Evolutionary conservation across 2,329 filamentous ascomycete species (phyloP), one percentile per base, ranked within the genome.

Genomic region (Lachnum nothofagi): DNA sequence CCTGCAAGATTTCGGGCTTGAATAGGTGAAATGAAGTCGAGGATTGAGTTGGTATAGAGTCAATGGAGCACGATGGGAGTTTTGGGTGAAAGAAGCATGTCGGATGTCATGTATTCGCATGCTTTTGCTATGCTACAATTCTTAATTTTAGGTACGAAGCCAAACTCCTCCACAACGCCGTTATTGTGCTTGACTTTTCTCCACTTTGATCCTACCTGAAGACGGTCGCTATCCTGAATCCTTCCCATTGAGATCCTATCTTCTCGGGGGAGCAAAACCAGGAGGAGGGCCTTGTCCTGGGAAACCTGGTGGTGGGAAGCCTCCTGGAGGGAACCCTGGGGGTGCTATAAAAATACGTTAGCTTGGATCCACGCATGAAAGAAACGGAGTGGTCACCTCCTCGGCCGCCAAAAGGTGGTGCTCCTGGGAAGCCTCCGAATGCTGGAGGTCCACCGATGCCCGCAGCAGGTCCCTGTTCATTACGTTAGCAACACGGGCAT

Each of bases 381-480:
- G 35, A 8, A 22, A 10, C 10, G 3, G 14, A 12, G 69, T 59
- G 68, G 77, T 67, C 70, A 77, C 74, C 80, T 65, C 75, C 80
- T 66, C 75, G 67, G 43, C 68, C 70, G 43, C 68, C 70, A 63
- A 76, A 77, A 35, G 72, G 71, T 42, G 73, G 72, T 39, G 74
- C 56, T 76, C 75, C 52, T 49, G 78, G 76, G 59, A 78, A 77
- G 24, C 74, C 75, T 55, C 71, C 74, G 51, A 74, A 72, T 39
- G 74, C 75, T 16, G 77, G 74, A 42, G 86, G 85, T 48, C 82
- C 86, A 62, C 89, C 91, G 65, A 95, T 85, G 65, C 91, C 91
- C 64, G 86, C 85, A 69, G 88, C 88, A 65, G 91, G 91, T 25
- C 91, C 80, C 78, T 82, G 56, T 14, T 35, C 43, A 56, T 23